Evolutionary conservation across 2,329 filamentous ascomycete genomes (phyloP).

Genomic region (Paradendryphiella salina): DNA sequence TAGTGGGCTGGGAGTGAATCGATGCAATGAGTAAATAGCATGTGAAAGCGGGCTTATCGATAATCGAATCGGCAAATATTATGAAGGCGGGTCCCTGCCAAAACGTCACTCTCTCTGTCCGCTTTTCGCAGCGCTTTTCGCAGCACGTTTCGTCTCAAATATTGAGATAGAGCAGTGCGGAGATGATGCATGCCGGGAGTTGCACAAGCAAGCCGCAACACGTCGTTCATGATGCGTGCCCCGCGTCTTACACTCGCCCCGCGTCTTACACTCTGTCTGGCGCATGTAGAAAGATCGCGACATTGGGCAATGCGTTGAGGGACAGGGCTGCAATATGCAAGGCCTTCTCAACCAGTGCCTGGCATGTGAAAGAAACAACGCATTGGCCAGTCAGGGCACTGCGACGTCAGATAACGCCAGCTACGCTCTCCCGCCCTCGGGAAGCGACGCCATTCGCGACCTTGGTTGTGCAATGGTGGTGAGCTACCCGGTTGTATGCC

Average conservation of each 20-base stretch:
- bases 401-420: constrained; percentile 12
- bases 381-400: constrained; percentile 17
- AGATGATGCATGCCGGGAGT: constrained; percentile 2
- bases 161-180: constrained; percentile 2
- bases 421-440: constrained; percentile 15
- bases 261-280: constrained; percentile 7
- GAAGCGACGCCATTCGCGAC: constrained; percentile 1
- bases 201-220: constrained; percentile 1
- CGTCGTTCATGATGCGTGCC: constrained; percentile 7
- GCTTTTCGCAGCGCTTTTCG: background rate
- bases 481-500: background rate
- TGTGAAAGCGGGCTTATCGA: constrained; percentile 36
- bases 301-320: constrained; percentile 23
- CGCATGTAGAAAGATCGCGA: constrained; percentile 16
- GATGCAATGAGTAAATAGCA: constrained; percentile 19
- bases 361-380: constrained; percentile 31
- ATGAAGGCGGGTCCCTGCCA: constrained; percentile 2
- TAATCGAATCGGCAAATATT: constrained; percentile 9
- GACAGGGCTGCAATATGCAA: constrained; percentile 5
- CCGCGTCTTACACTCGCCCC: constrained; percentile 12
- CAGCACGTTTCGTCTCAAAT: background rate
- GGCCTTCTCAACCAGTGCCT: constrained; percentile 1
- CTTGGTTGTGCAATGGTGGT: background rate
- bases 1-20: constrained; percentile 4
- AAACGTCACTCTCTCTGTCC: constrained; percentile 7